Percentiles rank a stretch among this genome's conserved stretches.
phyloP scores from a whole-genome alignment of 306 rosid genomes.

The Lablab purpureus region DNA sequence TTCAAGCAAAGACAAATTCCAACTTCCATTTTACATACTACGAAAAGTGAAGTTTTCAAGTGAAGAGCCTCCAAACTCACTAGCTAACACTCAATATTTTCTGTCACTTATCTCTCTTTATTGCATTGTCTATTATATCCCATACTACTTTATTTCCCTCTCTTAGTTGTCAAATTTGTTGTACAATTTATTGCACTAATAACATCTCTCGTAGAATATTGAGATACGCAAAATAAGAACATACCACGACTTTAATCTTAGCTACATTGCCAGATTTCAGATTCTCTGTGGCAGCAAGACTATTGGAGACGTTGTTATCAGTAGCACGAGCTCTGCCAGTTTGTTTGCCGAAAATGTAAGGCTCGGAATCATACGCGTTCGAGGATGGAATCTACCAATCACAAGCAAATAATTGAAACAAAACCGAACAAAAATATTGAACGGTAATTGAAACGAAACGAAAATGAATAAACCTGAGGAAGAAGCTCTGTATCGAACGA shows the following conservation, averaged over 20 bases:
- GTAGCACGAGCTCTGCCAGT: slow-evolving; percentile 58
- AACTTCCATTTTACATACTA: not conserved
- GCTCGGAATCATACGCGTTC: slow-evolving; percentile 62
- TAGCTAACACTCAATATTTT: not conserved
- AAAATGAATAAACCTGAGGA: slow-evolving; percentile 65
- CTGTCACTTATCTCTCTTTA: not conserved
- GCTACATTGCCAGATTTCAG: slow-evolving; percentile 82
- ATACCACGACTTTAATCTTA: slow-evolving; percentile 95
- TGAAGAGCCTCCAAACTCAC: not conserved
- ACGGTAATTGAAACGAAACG: not conserved
- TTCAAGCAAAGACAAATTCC: not conserved
- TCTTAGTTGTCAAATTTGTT: not conserved
- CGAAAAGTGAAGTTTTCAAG: not conserved
- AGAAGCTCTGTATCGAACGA: slow-evolving; percentile 83
- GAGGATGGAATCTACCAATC: slow-evolving; percentile 60
- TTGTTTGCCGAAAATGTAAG: slow-evolving; percentile 61
- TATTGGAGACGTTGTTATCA: slow-evolving; percentile 70
- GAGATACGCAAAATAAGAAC: slow-evolving; percentile 44
- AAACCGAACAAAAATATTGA: not conserved
- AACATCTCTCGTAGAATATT: not conserved
- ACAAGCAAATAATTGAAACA: slow-evolving; percentile 16
- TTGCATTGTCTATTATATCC: not conserved
- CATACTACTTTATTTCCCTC: not conserved
- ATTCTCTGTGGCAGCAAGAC: slow-evolving; percentile 72
- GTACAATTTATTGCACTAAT: not conserved